phyloP scores from a whole-genome alignment of 495 filamentous ascomycete species.

The Elasticomyces elasticus region DNA sequence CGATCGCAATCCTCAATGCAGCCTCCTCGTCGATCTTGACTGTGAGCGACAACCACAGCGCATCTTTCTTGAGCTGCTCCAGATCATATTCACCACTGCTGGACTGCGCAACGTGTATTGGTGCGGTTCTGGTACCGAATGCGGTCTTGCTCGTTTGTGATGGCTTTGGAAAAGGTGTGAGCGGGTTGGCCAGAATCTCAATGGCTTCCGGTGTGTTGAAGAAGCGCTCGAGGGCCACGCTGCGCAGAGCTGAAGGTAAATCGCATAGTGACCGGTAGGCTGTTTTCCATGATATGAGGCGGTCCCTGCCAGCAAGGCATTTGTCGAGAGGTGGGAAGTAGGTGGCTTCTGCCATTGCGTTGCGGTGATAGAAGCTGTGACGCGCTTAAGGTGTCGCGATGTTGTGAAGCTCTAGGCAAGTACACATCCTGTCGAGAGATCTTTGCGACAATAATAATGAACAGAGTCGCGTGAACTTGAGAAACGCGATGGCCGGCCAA shows the following conservation, averaged over 20 bases:
- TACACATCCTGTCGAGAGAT: too few relatives aligned
- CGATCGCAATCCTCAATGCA: conserved; percentile 66
- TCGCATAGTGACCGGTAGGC: conserved; percentile 57
- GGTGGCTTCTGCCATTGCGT: conserved; percentile 31
- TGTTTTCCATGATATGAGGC: conserved; percentile 64
- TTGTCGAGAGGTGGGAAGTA: conserved; percentile 57
- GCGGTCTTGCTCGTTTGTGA: conserved; percentile 49
- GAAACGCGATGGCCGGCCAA: too few relatives aligned
- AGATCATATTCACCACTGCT: conserved; percentile 60
- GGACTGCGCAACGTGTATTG: conserved; percentile 74
- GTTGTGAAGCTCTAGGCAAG: too few relatives aligned
- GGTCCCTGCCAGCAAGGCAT: conserved; percentile 47
- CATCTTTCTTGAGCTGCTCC: conserved; percentile 73
- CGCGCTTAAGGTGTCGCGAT: too few relatives aligned
- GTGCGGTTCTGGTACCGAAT: conserved; percentile 80
- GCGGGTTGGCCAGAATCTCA: conserved; percentile 52
- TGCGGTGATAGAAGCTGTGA: too few relatives aligned
- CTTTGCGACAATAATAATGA: too few relatives aligned
- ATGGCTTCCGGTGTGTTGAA: conserved; percentile 57
- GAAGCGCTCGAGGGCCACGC: conserved; percentile 49
- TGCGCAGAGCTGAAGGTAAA: conserved; percentile 33
- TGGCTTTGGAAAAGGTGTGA: conserved; percentile 51
- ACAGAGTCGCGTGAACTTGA: too few relatives aligned
- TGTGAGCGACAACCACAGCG: conserved; percentile 70
- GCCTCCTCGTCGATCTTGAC: conserved; percentile 69